These are phyloP conservation scores for Handroanthus guayacan DNA, from an alignment of 257 asterid species.

Conservation along the genomic window DNA sequence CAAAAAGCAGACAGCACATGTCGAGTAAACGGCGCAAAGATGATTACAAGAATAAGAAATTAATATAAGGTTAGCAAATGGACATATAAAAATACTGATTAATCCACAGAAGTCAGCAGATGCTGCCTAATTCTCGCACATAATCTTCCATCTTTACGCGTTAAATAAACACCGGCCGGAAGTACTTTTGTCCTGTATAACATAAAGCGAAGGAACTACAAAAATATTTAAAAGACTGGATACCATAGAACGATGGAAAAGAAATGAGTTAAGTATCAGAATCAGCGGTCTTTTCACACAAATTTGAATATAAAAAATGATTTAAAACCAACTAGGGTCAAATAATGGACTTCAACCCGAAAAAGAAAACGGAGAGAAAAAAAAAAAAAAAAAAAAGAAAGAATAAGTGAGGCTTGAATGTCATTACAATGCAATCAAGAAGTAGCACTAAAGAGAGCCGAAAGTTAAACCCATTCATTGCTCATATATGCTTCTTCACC, in stretches of 20 bases:
- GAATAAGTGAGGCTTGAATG: background rate
- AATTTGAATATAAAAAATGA: background rate
- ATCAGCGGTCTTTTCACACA: background rate
- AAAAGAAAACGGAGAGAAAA: background rate
- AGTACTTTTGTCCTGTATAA: background rate
- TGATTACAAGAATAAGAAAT: background rate
- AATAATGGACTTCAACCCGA: background rate
- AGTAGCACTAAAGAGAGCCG: conserved; percentile 33
- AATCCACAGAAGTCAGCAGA: conserved; percentile 21
- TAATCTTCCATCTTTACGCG: background rate
- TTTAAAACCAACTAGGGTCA: background rate
- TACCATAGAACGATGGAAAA: too few relatives aligned
- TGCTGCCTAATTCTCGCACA: conserved; percentile 14
- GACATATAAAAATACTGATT: background rate
- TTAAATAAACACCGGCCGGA: background rate
- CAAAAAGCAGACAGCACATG: conserved; percentile 32
- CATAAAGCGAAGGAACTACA: background rate
- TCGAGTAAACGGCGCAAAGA: conserved; percentile 28
- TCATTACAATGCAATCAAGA: conserved; percentile 19
- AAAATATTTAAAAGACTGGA: background rate
- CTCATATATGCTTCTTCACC: conserved; percentile 15
- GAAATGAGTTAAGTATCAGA: background rate
- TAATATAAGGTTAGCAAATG: background rate
- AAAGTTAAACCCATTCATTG: conserved; percentile 37
- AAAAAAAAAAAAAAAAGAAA: background rate